Percentiles rank a stretch among this genome's conserved stretches.
phyloP scores from a whole-genome alignment of 768 basidiomycete species.

The Termitomyces sp. region DNA sequence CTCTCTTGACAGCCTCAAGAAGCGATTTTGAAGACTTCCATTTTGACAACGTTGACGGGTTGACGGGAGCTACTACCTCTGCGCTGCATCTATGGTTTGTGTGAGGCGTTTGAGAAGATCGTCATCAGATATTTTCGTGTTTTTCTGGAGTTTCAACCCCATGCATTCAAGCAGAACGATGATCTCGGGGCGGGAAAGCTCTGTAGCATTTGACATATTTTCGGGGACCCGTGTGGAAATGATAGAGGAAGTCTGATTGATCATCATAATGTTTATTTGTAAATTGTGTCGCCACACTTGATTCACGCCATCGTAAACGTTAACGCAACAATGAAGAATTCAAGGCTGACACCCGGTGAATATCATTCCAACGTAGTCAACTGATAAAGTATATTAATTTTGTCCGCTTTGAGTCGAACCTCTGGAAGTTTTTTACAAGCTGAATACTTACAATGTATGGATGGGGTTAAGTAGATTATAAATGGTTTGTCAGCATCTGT shows the following conservation, averaged over 20 bases:
- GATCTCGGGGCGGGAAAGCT: constrained; percentile 9
- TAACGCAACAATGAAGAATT: too few relatives aligned
- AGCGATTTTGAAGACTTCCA: constrained; percentile 15
- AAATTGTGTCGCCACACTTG: too few relatives aligned
- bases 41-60: constrained; percentile 6
- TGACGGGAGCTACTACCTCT: constrained; percentile 12
- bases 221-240: not conserved
- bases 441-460: not conserved
- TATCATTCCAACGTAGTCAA: too few relatives aligned
- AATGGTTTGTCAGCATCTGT: not conserved
- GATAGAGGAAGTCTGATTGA: not conserved
- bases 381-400: too few relatives aligned
- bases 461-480: not conserved
- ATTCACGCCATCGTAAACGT: too few relatives aligned
- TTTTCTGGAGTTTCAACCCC: constrained; percentile 19
- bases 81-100: constrained; percentile 20
- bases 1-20: constrained; percentile 12
- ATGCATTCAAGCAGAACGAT: constrained; percentile 19
- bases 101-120: constrained; percentile 17
- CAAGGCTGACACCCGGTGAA: too few relatives aligned
- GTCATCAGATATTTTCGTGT: constrained; percentile 21
- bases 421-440: not conserved
- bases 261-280: not conserved
- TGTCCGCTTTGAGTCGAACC: too few relatives aligned
- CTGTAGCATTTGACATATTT: not conserved